Conservation (phyloP, 805 yeast genomes). For the Ogataea pignaliae region DNA sequence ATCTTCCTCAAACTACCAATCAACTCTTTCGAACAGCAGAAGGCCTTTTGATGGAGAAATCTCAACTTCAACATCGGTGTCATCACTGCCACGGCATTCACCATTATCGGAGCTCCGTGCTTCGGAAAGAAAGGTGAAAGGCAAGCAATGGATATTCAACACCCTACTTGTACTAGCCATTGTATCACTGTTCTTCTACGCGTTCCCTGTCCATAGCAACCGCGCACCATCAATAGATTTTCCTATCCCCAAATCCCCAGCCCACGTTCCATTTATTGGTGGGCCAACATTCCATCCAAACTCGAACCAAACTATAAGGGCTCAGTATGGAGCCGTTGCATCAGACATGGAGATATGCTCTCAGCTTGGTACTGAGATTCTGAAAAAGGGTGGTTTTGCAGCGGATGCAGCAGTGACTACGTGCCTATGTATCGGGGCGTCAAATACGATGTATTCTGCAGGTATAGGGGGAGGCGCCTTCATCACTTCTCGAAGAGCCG, state of each 20-base stretch:
- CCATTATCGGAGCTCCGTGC: too few relatives aligned
- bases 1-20: too few relatives aligned
- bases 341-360: conserved; percentile 65
- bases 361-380: conserved; percentile 51
- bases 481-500: conserved; percentile 42
- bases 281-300: conserved; percentile 44
- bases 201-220: neutral
- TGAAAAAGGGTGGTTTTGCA: conserved; percentile 65
- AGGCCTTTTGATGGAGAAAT: too few relatives aligned
- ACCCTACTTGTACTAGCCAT: neutral
- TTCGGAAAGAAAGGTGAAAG: too few relatives aligned
- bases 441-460: conserved; percentile 81
- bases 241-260: conserved; percentile 17
- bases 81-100: too few relatives aligned
- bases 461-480: conserved; percentile 96
- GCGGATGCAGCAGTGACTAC: conserved; percentile 93
- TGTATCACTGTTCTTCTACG: neutral
- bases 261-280: conserved; percentile 26
- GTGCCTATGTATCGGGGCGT: conserved; percentile 81
- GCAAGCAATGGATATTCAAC: too few relatives aligned
- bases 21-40: too few relatives aligned
- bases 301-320: conserved; percentile 33
- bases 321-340: conserved; percentile 57
- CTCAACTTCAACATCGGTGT: too few relatives aligned
- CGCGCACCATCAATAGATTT: neutral